Conservation (phyloP, 106 monocot species). For the Dendrobium chrysotoxum region DNA sequence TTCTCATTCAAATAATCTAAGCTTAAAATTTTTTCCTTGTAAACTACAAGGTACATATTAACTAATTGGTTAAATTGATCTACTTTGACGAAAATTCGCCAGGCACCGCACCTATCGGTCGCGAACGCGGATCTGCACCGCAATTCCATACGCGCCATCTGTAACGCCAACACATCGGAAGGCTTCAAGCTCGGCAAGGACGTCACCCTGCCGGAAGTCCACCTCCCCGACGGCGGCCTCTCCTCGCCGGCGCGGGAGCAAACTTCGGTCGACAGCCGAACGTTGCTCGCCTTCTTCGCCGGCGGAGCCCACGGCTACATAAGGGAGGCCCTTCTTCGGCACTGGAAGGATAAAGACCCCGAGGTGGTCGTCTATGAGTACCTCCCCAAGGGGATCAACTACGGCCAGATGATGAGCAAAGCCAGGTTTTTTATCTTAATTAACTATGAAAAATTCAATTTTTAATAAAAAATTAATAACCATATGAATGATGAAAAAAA, state of each 20-base stretch:
- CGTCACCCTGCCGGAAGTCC: slow-evolving; percentile 57
- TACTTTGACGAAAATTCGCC: too few relatives aligned
- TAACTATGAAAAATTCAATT: neutral
- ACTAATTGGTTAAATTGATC: too few relatives aligned
- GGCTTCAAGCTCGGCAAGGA: slow-evolving; percentile 58
- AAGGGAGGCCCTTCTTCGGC: slow-evolving; percentile 31
- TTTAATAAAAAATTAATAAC: neutral
- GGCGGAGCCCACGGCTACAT: slow-evolving; percentile 68
- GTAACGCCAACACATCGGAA: slow-evolving; percentile 90
- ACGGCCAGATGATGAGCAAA: slow-evolving; percentile 34
- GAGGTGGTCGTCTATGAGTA: slow-evolving; percentile 56
- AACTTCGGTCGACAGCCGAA: slow-evolving; percentile 1
- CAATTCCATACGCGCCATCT: slow-evolving; percentile 62
- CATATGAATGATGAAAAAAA: neutral
- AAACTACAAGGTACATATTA: too few relatives aligned
- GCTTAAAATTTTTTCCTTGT: too few relatives aligned
- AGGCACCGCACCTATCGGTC: slow-evolving; percentile 15
- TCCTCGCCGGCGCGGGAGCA: neutral
- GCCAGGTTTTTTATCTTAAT: slow-evolving; percentile 1
- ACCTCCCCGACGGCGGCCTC: slow-evolving; percentile 37
- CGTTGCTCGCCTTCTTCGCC: slow-evolving; percentile 76
- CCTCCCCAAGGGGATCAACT: slow-evolving; percentile 38
- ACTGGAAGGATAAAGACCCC: slow-evolving; percentile 48
- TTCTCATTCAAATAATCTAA: too few relatives aligned
- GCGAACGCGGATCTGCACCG: slow-evolving; percentile 30